Base-by-base conservation (phyloP, 306 rosid genomes). In the Prunus mongolica region DNA sequence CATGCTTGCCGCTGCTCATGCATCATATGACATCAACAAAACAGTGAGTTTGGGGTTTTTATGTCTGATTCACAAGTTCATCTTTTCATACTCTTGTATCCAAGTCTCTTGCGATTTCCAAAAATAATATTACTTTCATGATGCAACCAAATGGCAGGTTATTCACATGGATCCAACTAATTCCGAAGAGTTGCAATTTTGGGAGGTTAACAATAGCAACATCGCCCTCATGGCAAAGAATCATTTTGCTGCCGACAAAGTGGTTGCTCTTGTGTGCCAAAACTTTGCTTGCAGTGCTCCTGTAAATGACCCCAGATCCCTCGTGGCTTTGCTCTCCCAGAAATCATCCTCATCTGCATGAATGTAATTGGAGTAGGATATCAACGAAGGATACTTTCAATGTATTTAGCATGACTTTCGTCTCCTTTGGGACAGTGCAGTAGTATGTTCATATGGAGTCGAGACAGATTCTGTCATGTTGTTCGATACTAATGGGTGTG, bases 261-360 rank as follows among this genome's bases (percentile, higher is more conserved):
- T 84, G 76, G 90, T 84, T 15, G 95, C 92, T 84, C 89, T 92
- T 25, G 92, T 94, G 6, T 92, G 98, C 87, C 93, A 90, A 78
- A 86, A 92, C 86, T 92, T 92, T 79, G 88, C 96, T 27, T 94
- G 98, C 75, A 85, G 89, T 51, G 81, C 95, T 52, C 86, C 91
- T 4, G 87, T 90, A 27, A 79, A 77, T 27, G 86, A 89, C 65
- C 89, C 79, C 14, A 82, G 28, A 2, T 81, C 92, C 69, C 88
- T 94, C 27, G 73, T 64, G 76, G 90, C 89, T 41, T 70, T 90
- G 72, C 89, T 90, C 68, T 85, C 88, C 54, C 67, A 75, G 79
- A 77, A 84, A 77, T 27, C 81, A 12, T 28, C 84, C 57, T 74
- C 86, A 62, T 67, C 83, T 19, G 27, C 83, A 12, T 71, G 79